Conservation (phyloP, 2,329 filamentous ascomycete species). For the Sarocladium brachiariae region DNA sequence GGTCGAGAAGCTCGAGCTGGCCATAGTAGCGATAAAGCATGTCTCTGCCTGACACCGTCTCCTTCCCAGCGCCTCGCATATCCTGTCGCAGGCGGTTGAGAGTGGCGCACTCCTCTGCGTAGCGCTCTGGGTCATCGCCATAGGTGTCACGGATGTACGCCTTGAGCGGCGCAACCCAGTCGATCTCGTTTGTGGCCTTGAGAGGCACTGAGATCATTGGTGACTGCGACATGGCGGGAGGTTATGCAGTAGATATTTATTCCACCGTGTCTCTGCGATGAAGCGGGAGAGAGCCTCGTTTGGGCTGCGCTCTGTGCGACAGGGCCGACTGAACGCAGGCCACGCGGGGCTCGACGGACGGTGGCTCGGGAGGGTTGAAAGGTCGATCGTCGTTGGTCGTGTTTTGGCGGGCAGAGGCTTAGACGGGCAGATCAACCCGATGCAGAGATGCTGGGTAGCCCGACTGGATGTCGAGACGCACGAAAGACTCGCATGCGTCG, state of each 20-base stretch:
- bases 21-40: constrained; percentile 96
- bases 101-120: constrained; percentile 89
- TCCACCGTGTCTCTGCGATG: not conserved
- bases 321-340: not conserved
- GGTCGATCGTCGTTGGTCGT: not conserved
- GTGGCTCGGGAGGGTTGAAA: no score
- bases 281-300: not conserved
- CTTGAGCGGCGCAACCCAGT: constrained; percentile 92
- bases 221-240: constrained; percentile 63
- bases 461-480: not conserved
- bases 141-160: constrained; percentile 89
- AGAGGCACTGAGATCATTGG: constrained; percentile 94
- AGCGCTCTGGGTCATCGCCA: constrained; percentile 93
- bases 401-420: not conserved
- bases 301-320: constrained; percentile 5
- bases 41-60: constrained; percentile 89
- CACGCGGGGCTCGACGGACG: no score
- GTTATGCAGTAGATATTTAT: constrained; percentile 2
- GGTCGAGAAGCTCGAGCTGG: constrained; percentile 87
- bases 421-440: not conserved
- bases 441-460: not conserved
- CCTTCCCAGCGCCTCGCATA: constrained; percentile 94
- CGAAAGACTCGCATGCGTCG: constrained; percentile 2
- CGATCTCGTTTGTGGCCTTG: constrained; percentile 93
- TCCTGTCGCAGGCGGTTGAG: constrained; percentile 94